phyloP scores from a whole-genome alignment of 2,329 filamentous ascomycete genomes.

The Phaeosphaeriaceae sp. region DNA sequence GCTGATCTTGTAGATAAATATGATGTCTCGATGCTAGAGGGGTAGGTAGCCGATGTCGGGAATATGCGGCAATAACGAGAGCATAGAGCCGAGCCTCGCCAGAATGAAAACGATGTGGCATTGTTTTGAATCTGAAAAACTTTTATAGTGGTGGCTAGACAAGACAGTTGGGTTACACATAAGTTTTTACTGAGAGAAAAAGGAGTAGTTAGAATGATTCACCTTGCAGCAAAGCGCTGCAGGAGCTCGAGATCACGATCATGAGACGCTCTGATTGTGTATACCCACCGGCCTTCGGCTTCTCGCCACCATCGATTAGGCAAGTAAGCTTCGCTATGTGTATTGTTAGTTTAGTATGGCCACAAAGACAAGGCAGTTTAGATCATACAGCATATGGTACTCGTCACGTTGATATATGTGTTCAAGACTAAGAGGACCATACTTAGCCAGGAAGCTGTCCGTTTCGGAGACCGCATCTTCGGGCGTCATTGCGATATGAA shows the following conservation, averaged over 20 bases:
- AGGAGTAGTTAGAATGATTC: neutral
- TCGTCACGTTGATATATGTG: constrained; percentile 63
- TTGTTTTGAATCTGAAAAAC: neutral
- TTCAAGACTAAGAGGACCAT: constrained; percentile 59
- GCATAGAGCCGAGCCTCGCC: neutral
- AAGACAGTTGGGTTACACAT: neutral
- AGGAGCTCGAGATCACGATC: constrained; percentile 48
- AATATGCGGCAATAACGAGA: constrained; percentile 15
- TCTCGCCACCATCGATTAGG: constrained; percentile 63
- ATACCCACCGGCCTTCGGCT: constrained; percentile 57
- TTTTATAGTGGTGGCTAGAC: neutral
- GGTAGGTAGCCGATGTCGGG: neutral
- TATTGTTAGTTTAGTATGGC: constrained; percentile 10
- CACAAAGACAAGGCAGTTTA: neutral
- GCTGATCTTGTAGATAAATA: too few relatives aligned
- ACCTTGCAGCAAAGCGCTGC: constrained; percentile 21
- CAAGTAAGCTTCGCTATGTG: constrained; percentile 56
- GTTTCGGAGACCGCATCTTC: constrained; percentile 55
- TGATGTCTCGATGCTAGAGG: too few relatives aligned
- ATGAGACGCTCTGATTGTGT: constrained; percentile 50
- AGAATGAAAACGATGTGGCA: neutral
- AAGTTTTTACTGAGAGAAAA: too few relatives aligned
- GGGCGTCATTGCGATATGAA: constrained; percentile 55
- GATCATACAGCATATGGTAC: constrained; percentile 60
- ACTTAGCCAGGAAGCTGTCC: constrained; percentile 59